phyloP scores from a whole-genome alignment of 2,329 filamentous ascomycete species.

The Colletotrichum sp. region DNA sequence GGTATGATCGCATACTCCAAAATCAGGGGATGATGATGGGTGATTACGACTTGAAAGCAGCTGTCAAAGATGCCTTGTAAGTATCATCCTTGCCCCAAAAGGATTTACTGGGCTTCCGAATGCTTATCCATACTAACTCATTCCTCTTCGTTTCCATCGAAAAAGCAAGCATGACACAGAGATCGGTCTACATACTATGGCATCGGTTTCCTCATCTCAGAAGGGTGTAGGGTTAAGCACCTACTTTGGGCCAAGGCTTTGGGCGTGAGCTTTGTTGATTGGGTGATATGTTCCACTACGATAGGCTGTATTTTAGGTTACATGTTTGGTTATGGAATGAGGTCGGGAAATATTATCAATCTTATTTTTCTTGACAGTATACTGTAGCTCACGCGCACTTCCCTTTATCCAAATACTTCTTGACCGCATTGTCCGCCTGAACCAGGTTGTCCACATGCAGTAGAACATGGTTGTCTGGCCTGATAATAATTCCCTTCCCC shows the following conservation, averaged over 20 bases:
- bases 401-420: not conserved
- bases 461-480: constrained; percentile 10
- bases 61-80: constrained; percentile 2
- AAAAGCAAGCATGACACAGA: not conserved
- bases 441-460: not conserved
- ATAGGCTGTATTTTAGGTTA: not conserved
- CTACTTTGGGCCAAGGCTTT: constrained; percentile 8
- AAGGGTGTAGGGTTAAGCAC: not conserved
- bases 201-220: not conserved
- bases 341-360: not conserved
- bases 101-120: not conserved
- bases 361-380: not conserved
- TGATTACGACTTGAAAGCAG: not conserved
- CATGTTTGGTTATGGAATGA: not conserved
- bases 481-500: constrained; percentile 2
- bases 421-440: not conserved
- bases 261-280: not conserved
- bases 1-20: not conserved
- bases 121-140: not conserved
- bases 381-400: not conserved
- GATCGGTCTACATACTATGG: not conserved
- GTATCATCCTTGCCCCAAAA: not conserved
- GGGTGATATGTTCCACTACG: accelerated
- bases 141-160: not conserved
- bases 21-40: not conserved